Conservation (phyloP, 2,329 filamentous ascomycete species). For the Pseudogymnoascus sp. region DNA sequence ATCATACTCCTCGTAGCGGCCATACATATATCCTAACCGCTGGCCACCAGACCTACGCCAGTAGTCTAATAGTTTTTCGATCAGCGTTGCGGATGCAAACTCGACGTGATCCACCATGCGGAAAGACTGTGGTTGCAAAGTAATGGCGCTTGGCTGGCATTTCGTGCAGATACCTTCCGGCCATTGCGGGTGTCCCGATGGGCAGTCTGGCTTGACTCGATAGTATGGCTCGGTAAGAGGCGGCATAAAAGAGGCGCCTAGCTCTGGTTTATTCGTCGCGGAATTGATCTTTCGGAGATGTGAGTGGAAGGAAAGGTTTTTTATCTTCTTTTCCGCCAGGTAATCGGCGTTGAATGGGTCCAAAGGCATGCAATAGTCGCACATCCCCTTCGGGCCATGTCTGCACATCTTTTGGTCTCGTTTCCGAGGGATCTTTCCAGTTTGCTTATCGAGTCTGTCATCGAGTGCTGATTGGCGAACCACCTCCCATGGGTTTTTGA, state of each 20-base stretch:
- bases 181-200: constrained; percentile 86
- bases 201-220: constrained; percentile 79
- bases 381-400: constrained; percentile 96
- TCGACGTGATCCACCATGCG: constrained; percentile 98
- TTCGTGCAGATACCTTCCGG: constrained; percentile 97
- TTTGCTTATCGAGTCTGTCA: constrained; percentile 73
- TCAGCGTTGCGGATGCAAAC: constrained; percentile 75
- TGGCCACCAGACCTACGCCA: constrained; percentile 81
- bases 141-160: constrained; percentile 95
- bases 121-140: constrained; percentile 84
- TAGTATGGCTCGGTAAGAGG: constrained; percentile 90
- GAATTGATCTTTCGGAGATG: constrained; percentile 92
- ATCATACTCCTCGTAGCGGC: constrained; percentile 80
- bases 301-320: constrained; percentile 93
- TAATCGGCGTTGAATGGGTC: constrained; percentile 90
- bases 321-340: constrained; percentile 93
- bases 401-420: constrained; percentile 82
- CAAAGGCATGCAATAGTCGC: constrained; percentile 95
- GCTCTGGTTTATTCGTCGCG: constrained; percentile 90
- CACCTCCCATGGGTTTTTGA: constrained; percentile 89
- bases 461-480: constrained; percentile 84
- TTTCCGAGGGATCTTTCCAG: constrained; percentile 78
- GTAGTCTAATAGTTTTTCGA: constrained; percentile 84
- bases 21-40: constrained; percentile 83
- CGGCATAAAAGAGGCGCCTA: constrained; percentile 90